Conservation (phyloP, 192 early-diverging fungal species). For the Coemansia sp. region DNA sequence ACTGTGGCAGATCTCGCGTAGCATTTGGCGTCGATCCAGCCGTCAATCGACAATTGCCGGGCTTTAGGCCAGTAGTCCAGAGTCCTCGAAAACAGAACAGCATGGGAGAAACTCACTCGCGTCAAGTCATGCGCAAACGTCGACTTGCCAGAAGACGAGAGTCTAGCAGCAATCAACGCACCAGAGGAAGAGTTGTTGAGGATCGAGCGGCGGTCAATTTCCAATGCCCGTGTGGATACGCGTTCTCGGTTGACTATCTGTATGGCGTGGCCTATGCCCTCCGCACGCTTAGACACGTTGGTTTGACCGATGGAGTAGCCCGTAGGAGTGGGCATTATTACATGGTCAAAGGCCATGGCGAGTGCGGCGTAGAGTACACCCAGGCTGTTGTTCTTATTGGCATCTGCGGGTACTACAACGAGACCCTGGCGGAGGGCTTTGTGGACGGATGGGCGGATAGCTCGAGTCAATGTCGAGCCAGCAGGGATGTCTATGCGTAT, state of each 20-base stretch:
- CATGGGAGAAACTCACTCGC: not conserved
- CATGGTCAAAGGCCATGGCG: conserved; percentile 22
- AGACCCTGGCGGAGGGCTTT: conserved; percentile 11
- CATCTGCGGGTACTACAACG: conserved; percentile 7
- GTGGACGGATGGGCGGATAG: not conserved
- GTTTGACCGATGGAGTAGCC: conserved; percentile 20
- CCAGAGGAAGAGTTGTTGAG: not conserved
- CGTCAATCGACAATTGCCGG: conserved; percentile 14
- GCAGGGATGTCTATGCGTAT: not conserved
- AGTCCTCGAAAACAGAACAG: conserved; percentile 21
- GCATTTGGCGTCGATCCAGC: conserved; percentile 29
- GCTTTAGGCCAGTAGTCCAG: conserved; percentile 34
- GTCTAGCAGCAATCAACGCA: conserved; percentile 14
- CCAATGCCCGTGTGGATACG: conserved; percentile 14
- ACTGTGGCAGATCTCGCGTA: conserved; percentile 18
- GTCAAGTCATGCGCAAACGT: conserved; percentile 22
- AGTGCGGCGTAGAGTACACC: conserved; percentile 33
- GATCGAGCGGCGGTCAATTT: conserved; percentile 3
- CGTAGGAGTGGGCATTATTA: conserved; percentile 17
- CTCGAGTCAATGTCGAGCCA: not conserved
- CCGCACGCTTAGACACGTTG: conserved; percentile 7
- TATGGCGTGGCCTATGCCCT: conserved; percentile 19
- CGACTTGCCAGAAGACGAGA: conserved; percentile 9
- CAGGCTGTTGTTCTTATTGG: conserved; percentile 12
- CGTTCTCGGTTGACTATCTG: conserved; percentile 22